Percentiles rank a stretch among this genome's conserved stretches.
Conservation (phyloP, 208 protist species). For the Leishmania tarentolae region DNA sequence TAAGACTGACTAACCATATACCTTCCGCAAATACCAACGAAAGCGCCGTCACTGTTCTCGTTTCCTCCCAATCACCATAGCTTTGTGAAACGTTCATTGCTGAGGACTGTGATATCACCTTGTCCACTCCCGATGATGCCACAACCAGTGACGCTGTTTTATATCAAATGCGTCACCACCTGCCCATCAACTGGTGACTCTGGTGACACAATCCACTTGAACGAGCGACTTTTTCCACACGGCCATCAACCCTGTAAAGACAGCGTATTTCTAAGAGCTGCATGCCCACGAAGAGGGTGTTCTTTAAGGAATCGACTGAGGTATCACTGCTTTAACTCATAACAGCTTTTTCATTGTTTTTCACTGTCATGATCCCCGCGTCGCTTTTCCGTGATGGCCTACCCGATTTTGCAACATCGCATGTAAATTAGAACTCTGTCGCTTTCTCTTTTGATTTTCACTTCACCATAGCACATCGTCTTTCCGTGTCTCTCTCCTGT, state of each 20-base stretch:
- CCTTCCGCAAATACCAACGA: neutral
- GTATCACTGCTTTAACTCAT: neutral
- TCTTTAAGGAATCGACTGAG: neutral
- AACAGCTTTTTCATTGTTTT: neutral
- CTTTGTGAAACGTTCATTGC: neutral
- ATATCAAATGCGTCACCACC: neutral
- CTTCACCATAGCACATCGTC: neutral
- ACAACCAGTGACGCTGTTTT: neutral
- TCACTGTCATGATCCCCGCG: neutral
- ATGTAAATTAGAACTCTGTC: neutral
- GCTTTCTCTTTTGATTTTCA: neutral
- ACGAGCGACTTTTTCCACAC: neutral
- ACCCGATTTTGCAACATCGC: neutral
- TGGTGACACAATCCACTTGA: neutral
- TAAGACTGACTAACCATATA: neutral
- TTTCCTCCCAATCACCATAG: neutral
- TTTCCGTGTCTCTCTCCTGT: neutral
- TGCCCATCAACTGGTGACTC: neutral
- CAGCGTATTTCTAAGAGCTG: neutral
- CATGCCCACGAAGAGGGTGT: neutral
- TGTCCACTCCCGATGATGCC: neutral
- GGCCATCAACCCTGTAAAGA: too few relatives aligned
- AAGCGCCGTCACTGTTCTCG: too few relatives aligned
- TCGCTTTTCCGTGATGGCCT: neutral
- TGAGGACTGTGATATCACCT: neutral